phyloP scores from a whole-genome alignment of 2,329 filamentous ascomycete species.

The Fusarium kyushuense region DNA sequence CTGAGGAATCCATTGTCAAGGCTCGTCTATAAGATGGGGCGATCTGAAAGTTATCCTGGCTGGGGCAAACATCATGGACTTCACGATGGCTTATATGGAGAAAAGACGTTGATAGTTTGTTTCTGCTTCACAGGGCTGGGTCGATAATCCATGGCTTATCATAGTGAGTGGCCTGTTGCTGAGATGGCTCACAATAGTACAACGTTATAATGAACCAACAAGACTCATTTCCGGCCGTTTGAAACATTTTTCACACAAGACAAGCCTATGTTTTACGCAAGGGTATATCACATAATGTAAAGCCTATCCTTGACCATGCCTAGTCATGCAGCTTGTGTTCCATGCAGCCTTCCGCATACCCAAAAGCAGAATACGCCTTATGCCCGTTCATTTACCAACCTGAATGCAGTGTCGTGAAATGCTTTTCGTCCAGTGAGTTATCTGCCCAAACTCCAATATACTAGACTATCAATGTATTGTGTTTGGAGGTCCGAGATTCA shows the following conservation, averaged over 20 bases:
- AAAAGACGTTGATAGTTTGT: background rate
- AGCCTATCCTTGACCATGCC: background rate
- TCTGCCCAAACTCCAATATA: background rate
- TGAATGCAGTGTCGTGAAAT: constrained; percentile 3
- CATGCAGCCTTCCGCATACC: background rate
- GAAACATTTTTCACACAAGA: background rate
- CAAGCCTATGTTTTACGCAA: background rate
- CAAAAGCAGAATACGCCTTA: constrained; percentile 2
- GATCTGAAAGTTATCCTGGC: too few relatives aligned
- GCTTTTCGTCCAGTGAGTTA: background rate
- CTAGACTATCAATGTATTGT: background rate
- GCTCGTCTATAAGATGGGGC: constrained; percentile 62
- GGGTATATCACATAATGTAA: constrained; percentile 1
- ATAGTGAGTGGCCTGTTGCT: background rate
- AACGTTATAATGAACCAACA: background rate
- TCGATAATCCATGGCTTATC: background rate
- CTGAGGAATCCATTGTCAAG: constrained; percentile 62
- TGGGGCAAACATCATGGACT: background rate
- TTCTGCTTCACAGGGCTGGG: background rate
- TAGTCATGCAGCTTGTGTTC: background rate
- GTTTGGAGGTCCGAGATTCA: background rate
- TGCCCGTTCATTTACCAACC: background rate
- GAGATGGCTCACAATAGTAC: background rate
- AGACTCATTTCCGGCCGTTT: background rate
- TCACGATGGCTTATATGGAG: background rate